Evolutionary conservation across 2,329 filamentous ascomycete species (phyloP).

Genomic region (Cordyceps pruinosa): DNA sequence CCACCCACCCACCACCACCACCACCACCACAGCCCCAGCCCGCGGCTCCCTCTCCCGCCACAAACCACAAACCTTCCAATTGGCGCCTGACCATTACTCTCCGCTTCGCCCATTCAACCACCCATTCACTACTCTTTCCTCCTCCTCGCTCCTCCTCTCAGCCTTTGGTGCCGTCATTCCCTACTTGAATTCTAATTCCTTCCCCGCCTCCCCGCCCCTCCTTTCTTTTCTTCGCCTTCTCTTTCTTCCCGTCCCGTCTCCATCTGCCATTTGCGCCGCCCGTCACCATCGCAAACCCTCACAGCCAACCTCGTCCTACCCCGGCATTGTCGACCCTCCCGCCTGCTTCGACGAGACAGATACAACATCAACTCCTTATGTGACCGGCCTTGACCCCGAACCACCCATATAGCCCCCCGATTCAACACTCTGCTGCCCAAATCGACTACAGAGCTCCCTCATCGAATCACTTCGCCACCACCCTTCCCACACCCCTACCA

Average conservation of each 20-base stretch:
- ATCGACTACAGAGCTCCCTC: background rate
- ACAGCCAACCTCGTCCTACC: background rate
- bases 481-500: background rate
- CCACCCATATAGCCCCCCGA: background rate
- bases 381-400: background rate
- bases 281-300: background rate
- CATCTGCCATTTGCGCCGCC: background rate
- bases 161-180: slow-evolving; percentile 10
- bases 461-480: background rate
- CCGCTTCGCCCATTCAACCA: slow-evolving; percentile 9
- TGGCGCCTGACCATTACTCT: slow-evolving; percentile 25
- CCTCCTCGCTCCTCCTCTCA: slow-evolving; percentile 14
- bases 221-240: background rate
- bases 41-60: slow-evolving; percentile 3
- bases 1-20: no score
- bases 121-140: background rate
- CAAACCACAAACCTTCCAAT: slow-evolving; percentile 24
- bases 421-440: background rate
- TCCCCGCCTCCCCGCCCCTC: background rate
- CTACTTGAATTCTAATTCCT: background rate
- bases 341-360: background rate
- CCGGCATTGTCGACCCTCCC: background rate
- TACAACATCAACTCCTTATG: background rate
- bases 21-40: background rate
- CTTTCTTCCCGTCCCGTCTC: background rate